Evolutionary conservation across 768 basidiomycete species (phyloP), one percentile per base, ranked within the genome.

Genomic region (Amanita molliuscula): DNA sequence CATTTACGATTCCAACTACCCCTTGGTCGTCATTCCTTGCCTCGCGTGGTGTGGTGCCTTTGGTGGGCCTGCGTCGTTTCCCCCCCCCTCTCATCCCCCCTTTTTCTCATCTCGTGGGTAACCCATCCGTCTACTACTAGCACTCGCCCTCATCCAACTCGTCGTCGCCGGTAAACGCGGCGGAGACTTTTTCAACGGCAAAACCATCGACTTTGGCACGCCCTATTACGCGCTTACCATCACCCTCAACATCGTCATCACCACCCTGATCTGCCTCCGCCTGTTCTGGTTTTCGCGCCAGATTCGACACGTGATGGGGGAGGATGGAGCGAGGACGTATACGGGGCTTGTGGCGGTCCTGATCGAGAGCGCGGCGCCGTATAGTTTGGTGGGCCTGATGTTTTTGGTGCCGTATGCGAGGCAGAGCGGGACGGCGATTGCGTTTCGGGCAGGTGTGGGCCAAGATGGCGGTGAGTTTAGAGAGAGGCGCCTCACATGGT

Each of bases 161-260:
- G 62, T 70, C 41, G 48, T 63, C 36, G 62, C 67, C 23, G 71
- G 67, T 29, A 59, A 56, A 37, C 72, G 72, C 1, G 62, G 64
- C n/a, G 67, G 65, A 4, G 63, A 67, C 57, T 67, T 72, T 59
- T 71, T 72, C 57, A 56, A 58, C 18, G 69, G 68, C 5, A 61
- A 62, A 47, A 54, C 67, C 4, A 59, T 68, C 50, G 61, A 65
- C 57, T 69, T 71, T 50, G 70, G 67, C 23, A 59, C 63, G 6
- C 65, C 70, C 6, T 75, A 70, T 61, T 68, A 67, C 47, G 58
- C 67, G 18, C 60, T 70, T 41, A 67, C 69, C 9, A 67, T 75
- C 50, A 55, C 62, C 29, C 59, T 73, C 52, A 75, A 73, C 60
- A 61, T 71, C 48, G 53, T 73, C 56, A 62, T 69, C 36, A 73